Evolutionary conservation across 1,139 yeast genomes (phyloP).

Genomic region (Geotrichum bryndzae): DNA sequence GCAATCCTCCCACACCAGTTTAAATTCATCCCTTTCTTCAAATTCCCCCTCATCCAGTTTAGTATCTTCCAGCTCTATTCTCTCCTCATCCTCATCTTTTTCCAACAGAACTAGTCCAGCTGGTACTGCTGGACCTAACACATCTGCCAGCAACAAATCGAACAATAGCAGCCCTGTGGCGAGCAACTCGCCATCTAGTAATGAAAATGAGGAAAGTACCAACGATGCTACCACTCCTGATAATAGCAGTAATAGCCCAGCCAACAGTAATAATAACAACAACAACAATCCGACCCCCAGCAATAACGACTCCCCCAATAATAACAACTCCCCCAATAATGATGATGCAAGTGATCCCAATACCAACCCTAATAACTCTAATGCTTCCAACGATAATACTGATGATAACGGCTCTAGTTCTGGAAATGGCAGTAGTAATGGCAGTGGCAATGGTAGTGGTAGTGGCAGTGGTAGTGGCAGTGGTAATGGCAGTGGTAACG

Average conservation of each 20-base stretch:
- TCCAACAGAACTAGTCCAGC: not conserved
- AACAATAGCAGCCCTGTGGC: not conserved
- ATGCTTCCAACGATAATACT: not conserved
- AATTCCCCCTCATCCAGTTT: not conserved
- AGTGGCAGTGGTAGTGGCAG: not conserved
- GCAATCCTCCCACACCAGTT: not conserved
- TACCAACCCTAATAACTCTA: not conserved
- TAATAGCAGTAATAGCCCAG: too few relatives aligned
- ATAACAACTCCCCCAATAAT: not conserved
- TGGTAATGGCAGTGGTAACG: not conserved
- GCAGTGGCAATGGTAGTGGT: not conserved
- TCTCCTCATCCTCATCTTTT: not conserved
- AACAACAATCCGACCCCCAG: not conserved
- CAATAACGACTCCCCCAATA: not conserved
- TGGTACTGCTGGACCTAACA: not conserved
- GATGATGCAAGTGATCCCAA: not conserved
- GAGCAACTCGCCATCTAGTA: not conserved
- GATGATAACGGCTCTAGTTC: not conserved
- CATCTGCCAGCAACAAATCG: not conserved
- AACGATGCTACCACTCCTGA: not conserved
- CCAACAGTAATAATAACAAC: not conserved
- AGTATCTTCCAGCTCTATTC: not conserved
- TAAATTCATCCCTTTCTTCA: not conserved
- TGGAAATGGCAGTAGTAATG: not conserved
- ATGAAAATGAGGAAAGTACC: not conserved